These are phyloP conservation scores for Hypomyces perniciosus DNA, from an alignment of 2,329 filamentous ascomycete genomes.

Conservation along the genomic window DNA sequence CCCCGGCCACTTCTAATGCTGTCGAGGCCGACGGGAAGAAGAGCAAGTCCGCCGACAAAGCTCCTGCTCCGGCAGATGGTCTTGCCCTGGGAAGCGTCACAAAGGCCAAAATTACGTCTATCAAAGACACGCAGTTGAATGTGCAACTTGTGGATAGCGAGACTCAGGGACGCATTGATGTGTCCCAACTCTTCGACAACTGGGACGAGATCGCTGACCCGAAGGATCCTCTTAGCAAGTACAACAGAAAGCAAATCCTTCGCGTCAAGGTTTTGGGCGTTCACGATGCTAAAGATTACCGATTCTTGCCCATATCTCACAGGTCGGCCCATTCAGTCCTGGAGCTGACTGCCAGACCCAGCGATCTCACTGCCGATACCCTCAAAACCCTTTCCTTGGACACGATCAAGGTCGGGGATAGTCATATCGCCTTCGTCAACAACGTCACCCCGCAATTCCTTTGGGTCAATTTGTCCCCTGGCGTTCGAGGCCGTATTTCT, in stretches of 20 bases:
- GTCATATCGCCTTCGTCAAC: conserved; percentile 81
- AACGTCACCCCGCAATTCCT: conserved; percentile 73
- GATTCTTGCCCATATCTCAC: conserved; percentile 87
- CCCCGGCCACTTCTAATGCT: conserved; percentile 40
- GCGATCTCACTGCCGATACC: conserved; percentile 46
- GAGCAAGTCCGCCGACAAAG: conserved; percentile 26
- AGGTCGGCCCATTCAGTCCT: conserved; percentile 75
- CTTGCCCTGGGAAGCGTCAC: conserved; percentile 66
- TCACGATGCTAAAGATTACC: conserved; percentile 84
- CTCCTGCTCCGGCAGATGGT: conserved; percentile 53
- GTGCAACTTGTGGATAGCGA: conserved; percentile 69
- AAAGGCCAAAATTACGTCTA: conserved; percentile 71
- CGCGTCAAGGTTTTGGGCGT: conserved; percentile 75
- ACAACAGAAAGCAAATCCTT: conserved; percentile 65
- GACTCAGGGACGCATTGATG: conserved; percentile 85
- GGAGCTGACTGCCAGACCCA: conserved; percentile 78
- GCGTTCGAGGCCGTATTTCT: conserved; percentile 76
- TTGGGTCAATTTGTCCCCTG: conserved; percentile 88
- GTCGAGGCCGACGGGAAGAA: conserved; percentile 37
- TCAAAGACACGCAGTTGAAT: conserved; percentile 90
- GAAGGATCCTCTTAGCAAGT: conserved; percentile 70
- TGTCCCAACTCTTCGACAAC: conserved; percentile 81
- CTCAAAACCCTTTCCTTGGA: conserved; percentile 59
- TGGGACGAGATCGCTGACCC: conserved; percentile 82
- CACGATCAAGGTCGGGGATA: conserved; percentile 64